Base-by-base conservation (phyloP, 2,329 filamentous ascomycete genomes). In the Thielaviopsis cerberus region DNA sequence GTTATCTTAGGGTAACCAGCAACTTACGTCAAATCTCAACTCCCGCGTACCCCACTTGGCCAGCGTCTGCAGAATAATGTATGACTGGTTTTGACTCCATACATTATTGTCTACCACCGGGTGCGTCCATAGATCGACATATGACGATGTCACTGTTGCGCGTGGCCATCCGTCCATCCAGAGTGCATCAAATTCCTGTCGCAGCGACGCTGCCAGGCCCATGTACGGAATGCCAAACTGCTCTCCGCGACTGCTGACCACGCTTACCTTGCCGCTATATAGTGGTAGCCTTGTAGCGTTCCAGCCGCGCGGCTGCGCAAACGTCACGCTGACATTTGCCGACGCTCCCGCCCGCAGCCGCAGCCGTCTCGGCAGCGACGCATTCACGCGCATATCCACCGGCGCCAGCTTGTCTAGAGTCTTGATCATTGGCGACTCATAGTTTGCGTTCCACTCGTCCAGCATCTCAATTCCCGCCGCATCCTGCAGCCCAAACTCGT, bases 211-310 rank as follows among this genome's bases (percentile, higher is more conserved):
- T 7, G 59, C 59, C 5, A 57, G 24, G 3, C 55, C 59, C 55
- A 60, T 63, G 51, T 75, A 75, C 1, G 73, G 72, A 22, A 75
- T 68, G 11, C 69, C 69, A 2, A 74, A 64, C 7, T 66, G 62
- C 57, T 75, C 73, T 5, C 69, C 68, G 30, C 71, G 70, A 54
- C 67, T 67, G 23, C 70, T 70, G 4, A 64, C 65, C 27, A 76
- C 63, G 57, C 69, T 67, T 22, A 75, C 65, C 62, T 74, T 74
- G 15, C 73, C 73, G 37, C 71, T 68, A 58, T 75, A 75, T 3
- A 75, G 61, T 0, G 72, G 72, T 53, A 75, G 63, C 53, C 66
- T 65, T 23, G 70, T 37, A 3, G 63, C 48, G 23, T 68, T 61
- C 1, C 65, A 59, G 23, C 64, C 63, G 3, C 51, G 45, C 5